Evolutionary conservation across 352 stramenopile species (phyloP).

Genomic region (Hyaloperonospora arabidopsidis): DNA sequence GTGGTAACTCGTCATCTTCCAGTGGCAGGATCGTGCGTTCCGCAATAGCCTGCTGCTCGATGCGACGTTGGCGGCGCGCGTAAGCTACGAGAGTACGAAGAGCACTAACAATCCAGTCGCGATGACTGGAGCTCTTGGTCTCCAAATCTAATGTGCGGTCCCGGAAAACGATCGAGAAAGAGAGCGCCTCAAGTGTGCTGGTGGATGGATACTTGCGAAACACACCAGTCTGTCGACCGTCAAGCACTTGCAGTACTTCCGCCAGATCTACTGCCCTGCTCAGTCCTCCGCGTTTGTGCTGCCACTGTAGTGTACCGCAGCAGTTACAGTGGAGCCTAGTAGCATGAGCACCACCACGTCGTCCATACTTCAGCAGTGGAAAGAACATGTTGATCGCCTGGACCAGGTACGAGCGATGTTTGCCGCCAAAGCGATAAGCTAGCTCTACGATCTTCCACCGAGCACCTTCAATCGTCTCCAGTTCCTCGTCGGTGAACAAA

Average conservation of each 20-base stretch:
- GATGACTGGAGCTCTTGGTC: constrained; percentile 62
- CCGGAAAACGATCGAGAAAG: constrained; percentile 68
- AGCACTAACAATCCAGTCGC: constrained; percentile 76
- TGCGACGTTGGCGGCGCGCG: constrained; percentile 54
- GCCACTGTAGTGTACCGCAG: constrained; percentile 77
- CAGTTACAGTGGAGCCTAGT: constrained; percentile 76
- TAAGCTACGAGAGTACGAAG: constrained; percentile 71
- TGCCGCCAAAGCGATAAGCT: constrained; percentile 76
- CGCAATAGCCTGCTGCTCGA: constrained; percentile 71
- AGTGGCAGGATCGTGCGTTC: constrained; percentile 42
- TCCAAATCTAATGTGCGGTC: constrained; percentile 76
- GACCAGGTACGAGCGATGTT: constrained; percentile 80
- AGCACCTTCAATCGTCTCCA: constrained; percentile 69
- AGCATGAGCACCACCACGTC: constrained; percentile 54
- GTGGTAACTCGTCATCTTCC: constrained; percentile 25
- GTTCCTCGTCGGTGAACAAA: constrained; percentile 70
- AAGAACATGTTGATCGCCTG: constrained; percentile 85
- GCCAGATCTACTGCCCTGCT: constrained; percentile 69
- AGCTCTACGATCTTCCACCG: constrained; percentile 84
- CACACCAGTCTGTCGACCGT: constrained; percentile 62
- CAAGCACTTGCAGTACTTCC: constrained; percentile 55
- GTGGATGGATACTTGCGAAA: constrained; percentile 68
- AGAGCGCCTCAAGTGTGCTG: constrained; percentile 38
- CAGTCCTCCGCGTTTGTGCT: constrained; percentile 73
- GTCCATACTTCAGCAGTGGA: constrained; percentile 72